Base-by-base conservation (phyloP, 768 basidiomycete genomes). In the Wakefieldia striispora region DNA sequence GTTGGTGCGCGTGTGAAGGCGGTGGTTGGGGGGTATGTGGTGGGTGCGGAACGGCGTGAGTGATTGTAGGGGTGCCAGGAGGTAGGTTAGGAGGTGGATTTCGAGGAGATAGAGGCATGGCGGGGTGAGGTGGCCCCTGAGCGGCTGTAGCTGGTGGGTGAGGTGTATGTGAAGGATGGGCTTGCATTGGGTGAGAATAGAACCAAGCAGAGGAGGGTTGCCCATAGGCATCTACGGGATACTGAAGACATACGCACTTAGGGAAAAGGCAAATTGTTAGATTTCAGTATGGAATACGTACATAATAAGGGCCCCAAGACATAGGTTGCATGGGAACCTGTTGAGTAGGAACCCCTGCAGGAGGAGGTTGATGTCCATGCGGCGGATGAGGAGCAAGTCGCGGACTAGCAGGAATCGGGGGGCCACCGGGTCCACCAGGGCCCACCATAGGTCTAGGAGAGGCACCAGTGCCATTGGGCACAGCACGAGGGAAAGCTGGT, bases 61-160 rank as follows among this genome's bases (percentile, higher is more conserved):
- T 47, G 47, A 79, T 71, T 2, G 83, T 86, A n/a, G 88, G 86
- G 1, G 88, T 89, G 26, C 79, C 80, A 12, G 86, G 82, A 5
- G 80, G 83, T 16, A 86, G 59, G 42, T 59, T 70, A 12, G 72
- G 73, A 42, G 78, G 74, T 29, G 75, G 78, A 59, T 78, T 82
- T 55, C 85, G 80, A 33, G 88, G 86, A 14, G 88, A 88, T 74
- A 89, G 80, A 5, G 85, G 75, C 68, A 84, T 79, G 44, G 70
- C 69, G 27, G 71, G 54, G 56, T 81, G 76, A 41, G 74, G 75
- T 23, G 74, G 75, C 26, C 70, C 61, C 42, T 71, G 73, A 49
- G 71, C 61, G n/a, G 66, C 59, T 19, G 64, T 61, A 1, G 71
- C 65, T 26, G 65, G 61, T 21, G 63, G 68, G 21, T 70, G 54